Base-by-base conservation (phyloP, 371 early-diverging fungal species). In the Umbelopsis sp. region DNA sequence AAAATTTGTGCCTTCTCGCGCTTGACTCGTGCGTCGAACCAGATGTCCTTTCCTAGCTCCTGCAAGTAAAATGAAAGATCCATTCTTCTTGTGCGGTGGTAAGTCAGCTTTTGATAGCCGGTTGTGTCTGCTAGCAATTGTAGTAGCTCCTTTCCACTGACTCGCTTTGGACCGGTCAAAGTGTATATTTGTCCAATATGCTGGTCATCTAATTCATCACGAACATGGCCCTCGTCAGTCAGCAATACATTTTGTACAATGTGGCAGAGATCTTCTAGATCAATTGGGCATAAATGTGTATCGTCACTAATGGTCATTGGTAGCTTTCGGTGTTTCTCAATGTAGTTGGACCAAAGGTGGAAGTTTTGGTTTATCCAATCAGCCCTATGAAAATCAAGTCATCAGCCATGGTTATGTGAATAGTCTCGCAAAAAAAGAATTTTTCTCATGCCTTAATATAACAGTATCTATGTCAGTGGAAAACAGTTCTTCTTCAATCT, bases 311-410 rank as follows among this genome's bases (percentile, higher is more conserved):
- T 57, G 9, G 80, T 80, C 10, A 82, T 24, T 0, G 70, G 22
- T 44, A 77, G 44, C n/a, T 24, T 48, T 32, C 72, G 66, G 10
- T 69, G 38, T 18, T 63, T 67, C 38, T 82, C 82, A 32, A 79
- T 65, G 48, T 74, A 72, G 0, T 65, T 38, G 10, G 78, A 62
- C 78, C 78, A 79, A 14, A 76, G 45, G 48, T 78, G 78, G 64
- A 82, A 76, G 10, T 76, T 64, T 18, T 82, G 82, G 48, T 80
- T 74, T 18, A 83, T 65, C 72, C 77, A 83, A 46, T 83, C 83
- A 29, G 80, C 75, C 72, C 83, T 82, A 22, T 44, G 71, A 50
- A 67, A 32, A 1, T 66, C n/a, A 63, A 67, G 37, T 66, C 7
- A 68, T 22, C 41, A 48, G 29, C 29, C 66, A 63, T 44, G 1